phyloP scores from a whole-genome alignment of 1,284 basidiomycete species.

The Cutaneotrichosporon cavernicola region DNA sequence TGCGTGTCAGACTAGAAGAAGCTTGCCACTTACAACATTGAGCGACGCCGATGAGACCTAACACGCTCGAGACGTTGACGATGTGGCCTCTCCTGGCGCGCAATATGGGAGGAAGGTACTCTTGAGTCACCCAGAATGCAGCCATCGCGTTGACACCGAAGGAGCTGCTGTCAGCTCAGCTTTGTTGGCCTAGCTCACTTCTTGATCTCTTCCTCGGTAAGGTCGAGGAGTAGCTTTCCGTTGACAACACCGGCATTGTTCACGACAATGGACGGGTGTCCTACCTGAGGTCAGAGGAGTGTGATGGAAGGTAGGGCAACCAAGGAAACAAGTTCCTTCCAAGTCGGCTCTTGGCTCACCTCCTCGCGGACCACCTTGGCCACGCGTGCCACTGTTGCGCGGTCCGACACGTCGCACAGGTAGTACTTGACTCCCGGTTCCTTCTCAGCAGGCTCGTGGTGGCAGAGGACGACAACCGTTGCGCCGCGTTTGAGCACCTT shows the following conservation, averaged over 20 bases:
- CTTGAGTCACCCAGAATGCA: constrained; percentile 87
- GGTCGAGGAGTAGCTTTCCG: constrained; percentile 78
- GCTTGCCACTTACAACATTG: constrained; percentile 67
- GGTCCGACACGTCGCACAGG: constrained; percentile 79
- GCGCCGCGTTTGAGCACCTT: constrained; percentile 77
- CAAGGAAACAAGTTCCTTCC: background rate
- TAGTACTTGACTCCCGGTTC: constrained; percentile 10
- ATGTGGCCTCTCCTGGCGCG: constrained; percentile 76
- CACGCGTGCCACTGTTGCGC: constrained; percentile 71
- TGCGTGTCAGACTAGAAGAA: constrained; percentile 40
- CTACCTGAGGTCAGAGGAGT: constrained; percentile 60
- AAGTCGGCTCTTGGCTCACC: constrained; percentile 53
- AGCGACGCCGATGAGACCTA: constrained; percentile 71
- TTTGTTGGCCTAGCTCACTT: constrained; percentile 59
- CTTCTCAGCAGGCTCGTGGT: constrained; percentile 64
- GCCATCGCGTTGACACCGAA: constrained; percentile 84
- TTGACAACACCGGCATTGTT: constrained; percentile 97
- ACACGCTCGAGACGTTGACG: constrained; percentile 77
- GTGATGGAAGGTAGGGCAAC: background rate
- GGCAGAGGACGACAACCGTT: constrained; percentile 78
- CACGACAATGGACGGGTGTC: constrained; percentile 81
- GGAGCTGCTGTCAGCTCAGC: constrained; percentile 60
- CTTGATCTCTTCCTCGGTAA: constrained; percentile 71
- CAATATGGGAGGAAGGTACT: constrained; percentile 89
- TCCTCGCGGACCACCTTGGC: constrained; percentile 71